Percentiles rank a stretch among this genome's conserved stretches.
These are phyloP conservation scores for Phaseolus coccineus DNA, from an alignment of 331 rosid species.

Conservation along the genomic window DNA sequence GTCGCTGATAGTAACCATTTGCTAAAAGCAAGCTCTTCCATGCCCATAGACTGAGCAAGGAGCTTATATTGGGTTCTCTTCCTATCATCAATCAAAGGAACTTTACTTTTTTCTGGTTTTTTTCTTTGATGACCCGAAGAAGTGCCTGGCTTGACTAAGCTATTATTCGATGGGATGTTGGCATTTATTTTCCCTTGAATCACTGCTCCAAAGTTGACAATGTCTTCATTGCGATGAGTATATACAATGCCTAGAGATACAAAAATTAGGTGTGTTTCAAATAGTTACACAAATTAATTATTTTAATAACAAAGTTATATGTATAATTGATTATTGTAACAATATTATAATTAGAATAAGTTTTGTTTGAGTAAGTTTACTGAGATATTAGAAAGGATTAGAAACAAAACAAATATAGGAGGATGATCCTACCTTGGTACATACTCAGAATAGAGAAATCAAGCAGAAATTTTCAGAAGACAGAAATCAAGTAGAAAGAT, in stretches of 20 bases:
- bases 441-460: too few species aligned
- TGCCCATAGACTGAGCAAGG: conserved; percentile 66
- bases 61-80: conserved; percentile 67
- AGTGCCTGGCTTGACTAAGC: conserved; percentile 42
- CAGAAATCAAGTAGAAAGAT: too few species aligned
- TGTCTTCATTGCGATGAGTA: conserved; percentile 85
- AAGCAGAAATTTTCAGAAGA: too few species aligned
- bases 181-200: conserved; percentile 48
- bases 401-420: too few species aligned
- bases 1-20: conserved; percentile 82
- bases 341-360: too few species aligned
- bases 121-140: conserved; percentile 42
- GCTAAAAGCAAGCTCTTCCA: conserved; percentile 83
- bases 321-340: too few species aligned
- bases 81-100: conserved; percentile 49
- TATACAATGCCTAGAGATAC: conserved; percentile 69
- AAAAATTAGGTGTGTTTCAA: not conserved
- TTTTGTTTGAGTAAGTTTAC: too few species aligned
- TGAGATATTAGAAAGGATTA: too few species aligned
- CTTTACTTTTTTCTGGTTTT: conserved; percentile 51
- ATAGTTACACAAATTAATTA: too few species aligned
- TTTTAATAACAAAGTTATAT: too few species aligned
- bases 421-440: too few species aligned
- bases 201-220: conserved; percentile 68
- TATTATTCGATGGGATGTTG: conserved; percentile 39